Conservation (phyloP, 2,329 filamentous ascomycete genomes). For the Chrysosporium queenslandicum region DNA sequence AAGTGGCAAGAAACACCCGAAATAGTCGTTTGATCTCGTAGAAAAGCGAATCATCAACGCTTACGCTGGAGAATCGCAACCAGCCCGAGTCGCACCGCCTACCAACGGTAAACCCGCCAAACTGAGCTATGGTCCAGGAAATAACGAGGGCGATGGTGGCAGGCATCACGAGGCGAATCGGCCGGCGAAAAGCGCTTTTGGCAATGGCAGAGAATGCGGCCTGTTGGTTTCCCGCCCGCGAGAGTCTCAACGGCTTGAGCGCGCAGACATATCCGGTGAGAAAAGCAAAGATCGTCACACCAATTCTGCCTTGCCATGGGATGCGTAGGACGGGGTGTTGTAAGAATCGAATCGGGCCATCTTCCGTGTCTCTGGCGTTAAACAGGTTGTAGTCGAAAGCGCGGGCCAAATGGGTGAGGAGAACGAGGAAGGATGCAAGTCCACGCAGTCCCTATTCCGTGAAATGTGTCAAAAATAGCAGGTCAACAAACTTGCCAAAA, state of each 20-base stretch:
- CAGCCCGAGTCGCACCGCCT: slow-evolving; percentile 43
- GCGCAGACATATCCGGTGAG: slow-evolving; percentile 49
- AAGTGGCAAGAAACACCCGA: slow-evolving; percentile 39
- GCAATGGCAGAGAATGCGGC: slow-evolving; percentile 41
- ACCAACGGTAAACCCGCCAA: slow-evolving; percentile 42
- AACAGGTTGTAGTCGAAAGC: slow-evolving; percentile 46
- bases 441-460: slow-evolving; percentile 43
- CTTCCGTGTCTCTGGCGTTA: slow-evolving; percentile 38
- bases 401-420: slow-evolving; percentile 44
- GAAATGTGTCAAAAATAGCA: neutral
- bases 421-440: slow-evolving; percentile 45
- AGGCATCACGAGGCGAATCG: slow-evolving; percentile 44
- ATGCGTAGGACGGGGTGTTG: slow-evolving; percentile 47
- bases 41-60: slow-evolving; percentile 35
- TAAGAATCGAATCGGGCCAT: slow-evolving; percentile 37
- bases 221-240: slow-evolving; percentile 37
- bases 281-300: slow-evolving; percentile 48
- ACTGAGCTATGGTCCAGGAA: slow-evolving; percentile 42
- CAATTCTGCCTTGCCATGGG: slow-evolving; percentile 46
- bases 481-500: neutral
- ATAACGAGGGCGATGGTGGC: slow-evolving; percentile 44
- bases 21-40: slow-evolving; percentile 40
- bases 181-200: slow-evolving; percentile 46
- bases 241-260: slow-evolving; percentile 45
- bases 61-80: slow-evolving; percentile 43